Evolutionary conservation across 345 rosid species (phyloP).

Genomic region (Jatropha curcas): DNA sequence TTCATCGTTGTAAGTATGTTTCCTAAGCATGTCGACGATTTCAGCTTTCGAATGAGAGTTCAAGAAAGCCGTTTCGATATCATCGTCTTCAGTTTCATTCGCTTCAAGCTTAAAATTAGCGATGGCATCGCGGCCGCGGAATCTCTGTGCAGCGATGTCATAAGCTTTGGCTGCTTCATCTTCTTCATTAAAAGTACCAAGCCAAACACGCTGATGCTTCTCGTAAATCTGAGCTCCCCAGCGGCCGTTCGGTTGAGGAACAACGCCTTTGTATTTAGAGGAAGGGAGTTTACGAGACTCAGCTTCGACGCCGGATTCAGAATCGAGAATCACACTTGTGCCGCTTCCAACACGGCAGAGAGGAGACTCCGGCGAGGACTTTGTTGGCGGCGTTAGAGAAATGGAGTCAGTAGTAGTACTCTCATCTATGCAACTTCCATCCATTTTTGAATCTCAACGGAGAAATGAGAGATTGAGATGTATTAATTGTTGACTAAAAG

Average conservation of each 20-base stretch:
- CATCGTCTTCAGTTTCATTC: conserved; percentile 33
- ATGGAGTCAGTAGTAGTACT: conserved; percentile 37
- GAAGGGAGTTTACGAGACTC: conserved; percentile 85
- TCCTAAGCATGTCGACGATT: conserved; percentile 88
- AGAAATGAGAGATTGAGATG: background rate
- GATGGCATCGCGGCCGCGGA: conserved; percentile 87
- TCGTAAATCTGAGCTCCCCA: conserved; percentile 99
- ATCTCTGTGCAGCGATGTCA: conserved; percentile 76
- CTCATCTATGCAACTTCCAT: conserved; percentile 55
- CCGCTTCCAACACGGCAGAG: conserved; percentile 64
- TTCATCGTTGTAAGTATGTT: conserved; percentile 79
- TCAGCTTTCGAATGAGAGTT: conserved; percentile 74
- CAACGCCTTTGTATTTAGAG: conserved; percentile 90
- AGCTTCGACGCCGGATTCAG: conserved; percentile 60
- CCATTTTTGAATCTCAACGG: conserved; percentile 31
- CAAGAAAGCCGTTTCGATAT: conserved; percentile 50
- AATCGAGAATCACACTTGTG: conserved; percentile 52
- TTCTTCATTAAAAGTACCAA: conserved; percentile 82
- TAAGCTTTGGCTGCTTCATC: conserved; percentile 84
- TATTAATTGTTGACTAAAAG: conserved; percentile 1
- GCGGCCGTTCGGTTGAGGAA: conserved; percentile 94
- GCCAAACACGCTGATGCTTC: conserved; percentile 94
- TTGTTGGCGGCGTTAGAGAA: conserved; percentile 26
- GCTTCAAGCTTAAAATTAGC: conserved; percentile 54
- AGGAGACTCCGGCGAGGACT: conserved; percentile 38